Percentiles rank a stretch among this genome's conserved stretches.
phyloP scores from a whole-genome alignment of 1,284 basidiomycete genomes.

The Moesziomyces sp. region DNA sequence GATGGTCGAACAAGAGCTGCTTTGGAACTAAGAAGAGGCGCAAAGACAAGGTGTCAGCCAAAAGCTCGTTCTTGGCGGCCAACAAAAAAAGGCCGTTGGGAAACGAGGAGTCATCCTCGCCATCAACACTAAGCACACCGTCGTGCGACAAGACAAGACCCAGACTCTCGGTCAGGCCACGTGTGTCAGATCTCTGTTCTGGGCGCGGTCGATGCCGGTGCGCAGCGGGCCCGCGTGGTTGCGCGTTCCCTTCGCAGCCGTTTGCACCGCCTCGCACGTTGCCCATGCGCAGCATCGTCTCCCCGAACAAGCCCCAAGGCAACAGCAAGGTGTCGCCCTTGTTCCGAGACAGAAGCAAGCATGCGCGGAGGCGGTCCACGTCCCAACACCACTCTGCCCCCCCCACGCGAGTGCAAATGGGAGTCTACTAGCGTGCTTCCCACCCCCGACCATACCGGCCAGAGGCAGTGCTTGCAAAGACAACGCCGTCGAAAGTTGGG shows the following conservation, averaged over 20 bases:
- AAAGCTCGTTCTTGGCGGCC: background rate
- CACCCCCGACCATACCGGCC: too few species aligned
- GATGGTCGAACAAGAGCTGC: conserved; percentile 3
- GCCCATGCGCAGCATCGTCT: conserved; percentile 1
- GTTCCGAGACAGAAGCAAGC: conserved; percentile 17
- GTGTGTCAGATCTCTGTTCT: conserved; percentile 55
- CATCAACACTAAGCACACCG: background rate
- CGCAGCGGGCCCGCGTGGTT: conserved; percentile 30
- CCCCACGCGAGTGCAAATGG: too few species aligned
- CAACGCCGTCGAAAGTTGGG: background rate
- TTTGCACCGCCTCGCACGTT: conserved; percentile 24
- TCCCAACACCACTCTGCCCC: background rate
- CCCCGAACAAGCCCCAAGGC: too few species aligned
- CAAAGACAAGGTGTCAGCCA: conserved; percentile 1
- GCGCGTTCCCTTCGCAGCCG: conserved; percentile 19
- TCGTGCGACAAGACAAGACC: background rate
- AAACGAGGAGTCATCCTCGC: conserved; percentile 8
- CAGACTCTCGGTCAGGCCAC: conserved; percentile 3
- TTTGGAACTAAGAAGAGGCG: background rate
- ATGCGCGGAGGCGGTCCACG: conserved; percentile 17
- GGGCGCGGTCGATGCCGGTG: conserved; percentile 2
- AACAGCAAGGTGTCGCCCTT: conserved; percentile 8
- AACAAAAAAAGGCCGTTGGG: too few species aligned
- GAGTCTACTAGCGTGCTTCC: too few species aligned
- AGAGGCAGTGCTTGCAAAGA: too few species aligned